Conservation (phyloP, 2,329 filamentous ascomycete genomes). For the Colletotrichum tanaceti region DNA sequence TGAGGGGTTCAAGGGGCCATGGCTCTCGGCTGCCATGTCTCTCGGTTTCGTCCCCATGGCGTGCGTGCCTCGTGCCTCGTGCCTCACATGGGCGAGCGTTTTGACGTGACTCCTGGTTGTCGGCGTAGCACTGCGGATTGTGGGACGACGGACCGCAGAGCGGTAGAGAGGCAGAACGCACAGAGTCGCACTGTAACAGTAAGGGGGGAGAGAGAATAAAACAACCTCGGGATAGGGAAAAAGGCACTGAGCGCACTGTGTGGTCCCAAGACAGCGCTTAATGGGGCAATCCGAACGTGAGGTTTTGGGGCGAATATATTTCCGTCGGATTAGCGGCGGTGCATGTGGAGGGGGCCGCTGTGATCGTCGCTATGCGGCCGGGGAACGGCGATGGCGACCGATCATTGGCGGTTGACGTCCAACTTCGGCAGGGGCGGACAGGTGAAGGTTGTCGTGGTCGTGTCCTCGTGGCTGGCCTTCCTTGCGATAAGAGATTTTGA, state of each 20-base stretch:
- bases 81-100: conserved; percentile 6
- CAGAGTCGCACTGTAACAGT: too few relatives aligned
- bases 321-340: conserved; percentile 11
- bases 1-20: conserved; percentile 26
- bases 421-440: conserved; percentile 30
- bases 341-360: conserved; percentile 16
- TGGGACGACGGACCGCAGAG: conserved; percentile 22
- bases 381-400: conserved; percentile 1
- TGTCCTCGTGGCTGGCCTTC: conserved; percentile 30
- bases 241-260: not conserved
- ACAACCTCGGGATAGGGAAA: not conserved
- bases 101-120: conserved; percentile 1
- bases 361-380: conserved; percentile 29
- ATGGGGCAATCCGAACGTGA: conserved; percentile 15
- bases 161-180: conserved; percentile 2
- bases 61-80: conserved; percentile 8
- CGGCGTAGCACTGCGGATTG: conserved; percentile 19
- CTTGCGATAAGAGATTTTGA: conserved; percentile 32
- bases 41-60: conserved; percentile 29
- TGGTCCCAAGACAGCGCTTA: not conserved
- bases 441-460: conserved; percentile 28
- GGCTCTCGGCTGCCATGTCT: conserved; percentile 24
- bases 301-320: conserved; percentile 20
- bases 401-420: conserved; percentile 8
- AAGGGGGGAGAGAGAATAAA: too few relatives aligned